Conservation (phyloP, 169 alveolate genomes). For the Condylostoma magnum region DNA sequence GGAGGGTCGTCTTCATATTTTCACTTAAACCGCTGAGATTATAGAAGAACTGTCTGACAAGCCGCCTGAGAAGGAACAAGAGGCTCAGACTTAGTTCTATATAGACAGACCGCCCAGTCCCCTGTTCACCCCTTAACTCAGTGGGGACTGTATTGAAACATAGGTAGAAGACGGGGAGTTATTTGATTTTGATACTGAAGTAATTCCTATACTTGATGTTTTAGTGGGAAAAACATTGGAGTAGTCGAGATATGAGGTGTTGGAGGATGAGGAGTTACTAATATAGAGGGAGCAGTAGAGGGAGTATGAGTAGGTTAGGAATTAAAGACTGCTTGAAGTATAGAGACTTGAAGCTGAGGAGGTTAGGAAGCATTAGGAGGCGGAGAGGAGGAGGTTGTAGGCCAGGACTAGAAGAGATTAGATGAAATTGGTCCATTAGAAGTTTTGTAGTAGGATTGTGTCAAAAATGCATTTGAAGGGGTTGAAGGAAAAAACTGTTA, state of each 20-base stretch:
- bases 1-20: constrained; percentile 75
- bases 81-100: constrained; percentile 86
- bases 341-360: constrained; percentile 84
- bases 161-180: constrained; percentile 90
- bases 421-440: constrained; percentile 58
- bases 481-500: constrained; percentile 42
- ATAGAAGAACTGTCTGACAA: constrained; percentile 85
- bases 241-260: constrained; percentile 80
- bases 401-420: constrained; percentile 45
- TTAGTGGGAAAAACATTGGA: constrained; percentile 76
- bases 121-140: constrained; percentile 82
- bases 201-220: constrained; percentile 75
- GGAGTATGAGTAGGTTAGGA: constrained; percentile 78
- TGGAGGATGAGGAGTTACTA: constrained; percentile 86
- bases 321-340: constrained; percentile 78
- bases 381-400: constrained; percentile 60
- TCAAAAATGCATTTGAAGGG: constrained; percentile 59
- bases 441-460: constrained; percentile 51
- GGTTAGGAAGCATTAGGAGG: constrained; percentile 79
- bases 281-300: constrained; percentile 82
- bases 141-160: constrained; percentile 82
- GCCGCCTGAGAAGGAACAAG: constrained; percentile 79
- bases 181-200: constrained; percentile 87
- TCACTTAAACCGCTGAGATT: constrained; percentile 78
- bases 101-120: constrained; percentile 88